Conservation (phyloP, 1,284 basidiomycete genomes). For the Fomitopsis schrenkii region DNA sequence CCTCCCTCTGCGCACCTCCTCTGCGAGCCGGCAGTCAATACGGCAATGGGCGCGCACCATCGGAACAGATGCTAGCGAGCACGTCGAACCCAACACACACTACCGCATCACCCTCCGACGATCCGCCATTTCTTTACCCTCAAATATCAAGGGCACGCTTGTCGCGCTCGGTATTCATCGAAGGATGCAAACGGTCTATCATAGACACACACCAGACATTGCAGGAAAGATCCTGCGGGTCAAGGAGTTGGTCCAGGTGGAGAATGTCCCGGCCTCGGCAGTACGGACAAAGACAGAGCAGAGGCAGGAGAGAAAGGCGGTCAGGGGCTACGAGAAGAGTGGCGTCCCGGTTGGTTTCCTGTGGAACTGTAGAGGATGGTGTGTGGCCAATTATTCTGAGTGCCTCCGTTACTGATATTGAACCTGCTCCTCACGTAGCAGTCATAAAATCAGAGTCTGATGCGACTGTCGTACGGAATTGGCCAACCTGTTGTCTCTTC, state of each 20-base stretch:
- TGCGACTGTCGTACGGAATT: too few species aligned
- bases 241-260: slow-evolving; percentile 85
- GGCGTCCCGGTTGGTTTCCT: slow-evolving; percentile 20
- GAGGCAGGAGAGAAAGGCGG: slow-evolving; percentile 56
- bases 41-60: slow-evolving; percentile 5
- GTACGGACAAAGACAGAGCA: slow-evolving; percentile 67
- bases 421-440: not conserved
- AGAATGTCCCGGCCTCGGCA: slow-evolving; percentile 65
- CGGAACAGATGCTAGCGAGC: slow-evolving; percentile 11
- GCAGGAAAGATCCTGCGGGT: slow-evolving; percentile 81
- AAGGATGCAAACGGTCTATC: slow-evolving; percentile 80
- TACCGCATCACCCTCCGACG: slow-evolving; percentile 83
- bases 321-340: slow-evolving; percentile 62
- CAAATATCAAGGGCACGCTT: slow-evolving; percentile 68
- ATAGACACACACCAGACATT: slow-evolving; percentile 63
- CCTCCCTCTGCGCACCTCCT: not conserved
- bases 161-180: slow-evolving; percentile 74
- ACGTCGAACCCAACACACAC: slow-evolving; percentile 51
- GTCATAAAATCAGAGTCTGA: not conserved
- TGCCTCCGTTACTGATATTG: too few species aligned
- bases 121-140: slow-evolving; percentile 77
- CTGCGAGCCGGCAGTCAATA: not conserved
- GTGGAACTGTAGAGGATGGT: slow-evolving; percentile 1
- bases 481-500: too few species aligned
- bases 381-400: not conserved